A percentile compares a stretch with the other conserved stretches of the same genome.
phyloP scores from a whole-genome alignment of 2,329 filamentous ascomycete genomes.

The Rhynchosporium graminicola region DNA sequence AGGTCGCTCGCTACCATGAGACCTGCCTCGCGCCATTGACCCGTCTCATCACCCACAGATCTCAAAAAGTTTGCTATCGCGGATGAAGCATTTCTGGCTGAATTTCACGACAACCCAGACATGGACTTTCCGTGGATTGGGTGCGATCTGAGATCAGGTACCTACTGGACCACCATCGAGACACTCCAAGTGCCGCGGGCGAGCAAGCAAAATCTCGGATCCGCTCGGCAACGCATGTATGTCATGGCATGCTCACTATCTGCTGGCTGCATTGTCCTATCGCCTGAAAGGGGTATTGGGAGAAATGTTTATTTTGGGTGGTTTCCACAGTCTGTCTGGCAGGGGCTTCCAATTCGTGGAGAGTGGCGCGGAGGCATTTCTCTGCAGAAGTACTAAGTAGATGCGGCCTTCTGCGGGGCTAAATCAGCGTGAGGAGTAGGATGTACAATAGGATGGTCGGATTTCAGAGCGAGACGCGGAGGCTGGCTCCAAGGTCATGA shows the following conservation, averaged over 20 bases:
- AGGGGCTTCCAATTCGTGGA: constrained; percentile 26
- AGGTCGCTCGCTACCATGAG: constrained; percentile 22
- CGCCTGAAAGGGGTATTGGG: constrained; percentile 23
- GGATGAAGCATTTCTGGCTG: too few relatives aligned
- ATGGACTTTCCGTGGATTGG: neutral
- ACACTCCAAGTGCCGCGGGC: constrained; percentile 6
- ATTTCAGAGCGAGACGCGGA: constrained; percentile 4
- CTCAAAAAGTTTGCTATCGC: neutral
- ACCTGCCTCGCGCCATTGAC: constrained; percentile 3
- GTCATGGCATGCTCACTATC: constrained; percentile 4
- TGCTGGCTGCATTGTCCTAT: constrained; percentile 27
- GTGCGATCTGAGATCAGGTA: constrained; percentile 16
- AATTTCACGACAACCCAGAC: neutral
- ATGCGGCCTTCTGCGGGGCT: constrained; percentile 19
- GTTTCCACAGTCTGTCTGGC: constrained; percentile 7
- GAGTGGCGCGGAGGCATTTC: constrained; percentile 23
- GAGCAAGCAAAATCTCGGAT: constrained; percentile 6
- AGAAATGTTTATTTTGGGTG: neutral
- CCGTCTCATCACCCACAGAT: neutral
- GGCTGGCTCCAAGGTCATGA: neutral
- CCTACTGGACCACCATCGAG: constrained; percentile 7
- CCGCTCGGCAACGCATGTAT: constrained; percentile 13
- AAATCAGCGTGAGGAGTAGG: constrained; percentile 13
- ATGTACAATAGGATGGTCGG: constrained; percentile 3
- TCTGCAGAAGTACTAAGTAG: constrained; percentile 26